phyloP scores from a whole-genome alignment of 495 filamentous ascomycete species.

The Darksidea phi region DNA sequence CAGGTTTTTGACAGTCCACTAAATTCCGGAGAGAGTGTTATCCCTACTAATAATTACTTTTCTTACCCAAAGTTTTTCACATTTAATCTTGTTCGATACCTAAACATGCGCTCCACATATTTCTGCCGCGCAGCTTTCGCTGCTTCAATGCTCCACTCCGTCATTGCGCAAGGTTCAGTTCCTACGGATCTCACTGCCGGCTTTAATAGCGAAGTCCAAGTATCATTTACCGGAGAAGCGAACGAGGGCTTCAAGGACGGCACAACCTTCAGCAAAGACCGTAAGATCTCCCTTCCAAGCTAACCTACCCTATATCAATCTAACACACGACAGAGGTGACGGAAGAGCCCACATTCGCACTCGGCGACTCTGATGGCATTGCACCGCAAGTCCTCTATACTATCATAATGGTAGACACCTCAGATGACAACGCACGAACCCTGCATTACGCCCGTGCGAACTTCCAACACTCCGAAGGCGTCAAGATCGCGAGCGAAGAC shows the following conservation, averaged over 20 bases:
- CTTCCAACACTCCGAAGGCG: slow-evolving; percentile 19
- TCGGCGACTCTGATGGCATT: slow-evolving; percentile 32
- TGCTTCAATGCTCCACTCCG: not conserved
- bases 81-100: too few species aligned
- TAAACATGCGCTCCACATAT: not conserved
- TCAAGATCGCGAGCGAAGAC: slow-evolving; percentile 11
- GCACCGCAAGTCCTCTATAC: slow-evolving; percentile 10
- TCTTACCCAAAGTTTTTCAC: too few species aligned
- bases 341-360: slow-evolving; percentile 23
- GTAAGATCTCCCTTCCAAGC: not conserved
- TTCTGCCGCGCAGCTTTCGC: not conserved
- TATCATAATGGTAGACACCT: slow-evolving; percentile 33
- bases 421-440: slow-evolving; percentile 14
- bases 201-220: slow-evolving; percentile 20
- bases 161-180: not conserved
- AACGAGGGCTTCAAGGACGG: slow-evolving; percentile 23
- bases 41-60: too few species aligned
- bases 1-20: too few species aligned
- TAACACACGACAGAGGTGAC: slow-evolving; percentile 21
- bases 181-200: slow-evolving; percentile 11
- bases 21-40: too few species aligned
- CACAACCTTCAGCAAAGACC: slow-evolving; percentile 16
- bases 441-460: slow-evolving; percentile 30
- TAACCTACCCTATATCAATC: not conserved
- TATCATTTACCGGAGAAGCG: slow-evolving; percentile 14